Evolutionary conservation across 23 red algal genomes (phyloP), one percentile per base, ranked within the genome.

Genomic region (Chondrus crispus): DNA sequence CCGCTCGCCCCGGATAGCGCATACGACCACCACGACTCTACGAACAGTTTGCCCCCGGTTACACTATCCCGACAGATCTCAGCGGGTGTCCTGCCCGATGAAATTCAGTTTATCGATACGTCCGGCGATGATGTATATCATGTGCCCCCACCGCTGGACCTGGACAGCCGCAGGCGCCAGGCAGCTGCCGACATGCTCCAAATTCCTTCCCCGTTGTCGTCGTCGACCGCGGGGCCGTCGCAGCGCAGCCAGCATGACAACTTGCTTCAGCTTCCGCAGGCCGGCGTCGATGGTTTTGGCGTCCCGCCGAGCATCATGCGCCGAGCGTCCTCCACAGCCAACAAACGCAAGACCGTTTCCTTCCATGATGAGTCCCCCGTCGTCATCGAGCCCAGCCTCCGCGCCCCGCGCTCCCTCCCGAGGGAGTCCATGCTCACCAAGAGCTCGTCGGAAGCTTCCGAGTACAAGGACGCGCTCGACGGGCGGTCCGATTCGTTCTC

Each of bases 321-420:
- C 7, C 87, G 87, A 68, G 44, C 87, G 45, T 60, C 87, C 18
- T 58, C 87, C 22, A 20, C 44, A 8, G 38, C 45, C 16, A n/a
- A n/a, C n/a, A 90, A 90, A 52, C 87, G 87, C 30, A 90, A 90
- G 53, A 90, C 87, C 11, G 87, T 90, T 54, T 80, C 71, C 22
- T 90, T 90, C 40, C 87, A 90, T 30, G 72, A 69, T 42, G 87
- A 64, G 5, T 64, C 72, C 37, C 87, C 87, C 2, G 73, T 72
- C 43, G 68, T 90, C 29, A 90, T 90, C 47, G 87, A 90, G 73
- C 87, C 87, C n/a, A 90, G 68, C 22, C 30, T 68, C 32, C 87
- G 87, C 52, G 87, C 87, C 10, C 87, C 87, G 6, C 52, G 73
- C 32, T 90, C 87, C 13, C 42, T 90, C 20, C 87, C 87, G 49